A percentile compares a stretch with the other conserved stretches of the same genome.
These are phyloP conservation scores for Petunia secreta DNA, from an alignment of 257 asterid genomes.

Conservation along the genomic window DNA sequence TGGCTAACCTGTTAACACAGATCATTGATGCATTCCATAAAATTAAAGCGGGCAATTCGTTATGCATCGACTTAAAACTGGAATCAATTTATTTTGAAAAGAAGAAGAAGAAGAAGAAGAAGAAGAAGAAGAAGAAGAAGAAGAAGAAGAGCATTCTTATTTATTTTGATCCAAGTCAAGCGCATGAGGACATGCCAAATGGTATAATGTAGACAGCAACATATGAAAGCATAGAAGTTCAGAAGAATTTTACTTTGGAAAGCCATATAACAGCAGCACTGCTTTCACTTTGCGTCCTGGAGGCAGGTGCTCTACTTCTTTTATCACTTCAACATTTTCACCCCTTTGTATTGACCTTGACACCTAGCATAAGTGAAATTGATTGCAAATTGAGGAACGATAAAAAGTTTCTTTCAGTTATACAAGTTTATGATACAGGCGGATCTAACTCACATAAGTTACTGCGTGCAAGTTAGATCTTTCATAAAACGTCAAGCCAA, in stretches of 20 bases:
- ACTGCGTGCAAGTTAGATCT: not conserved
- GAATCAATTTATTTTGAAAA: not conserved
- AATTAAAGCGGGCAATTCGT: not conserved
- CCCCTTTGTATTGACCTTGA: slow-evolving; percentile 16
- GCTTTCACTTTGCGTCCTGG: slow-evolving; percentile 22
- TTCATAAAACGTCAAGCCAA: slow-evolving; percentile 8
- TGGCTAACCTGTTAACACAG: slow-evolving; percentile 21
- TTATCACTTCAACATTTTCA: not conserved
- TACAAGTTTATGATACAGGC: too few species aligned
- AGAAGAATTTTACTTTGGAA: slow-evolving; percentile 23
- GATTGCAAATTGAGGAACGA: slow-evolving; percentile 9
- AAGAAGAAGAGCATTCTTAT: not conserved
- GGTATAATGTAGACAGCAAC: not conserved
- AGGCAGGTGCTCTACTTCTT: slow-evolving; percentile 21
- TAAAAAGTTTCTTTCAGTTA: too few species aligned
- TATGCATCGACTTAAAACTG: not conserved
- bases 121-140: too few species aligned
- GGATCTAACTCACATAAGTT: slow-evolving; percentile 25
- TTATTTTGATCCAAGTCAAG: not conserved
- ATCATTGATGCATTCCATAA: not conserved
- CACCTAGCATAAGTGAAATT: slow-evolving; percentile 13
- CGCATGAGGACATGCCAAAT: not conserved
- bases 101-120: too few species aligned
- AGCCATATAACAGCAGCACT: slow-evolving; percentile 14
- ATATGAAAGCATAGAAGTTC: not conserved